phyloP scores from a whole-genome alignment of 2,329 filamentous ascomycete species.

The Fusarium redolens region DNA sequence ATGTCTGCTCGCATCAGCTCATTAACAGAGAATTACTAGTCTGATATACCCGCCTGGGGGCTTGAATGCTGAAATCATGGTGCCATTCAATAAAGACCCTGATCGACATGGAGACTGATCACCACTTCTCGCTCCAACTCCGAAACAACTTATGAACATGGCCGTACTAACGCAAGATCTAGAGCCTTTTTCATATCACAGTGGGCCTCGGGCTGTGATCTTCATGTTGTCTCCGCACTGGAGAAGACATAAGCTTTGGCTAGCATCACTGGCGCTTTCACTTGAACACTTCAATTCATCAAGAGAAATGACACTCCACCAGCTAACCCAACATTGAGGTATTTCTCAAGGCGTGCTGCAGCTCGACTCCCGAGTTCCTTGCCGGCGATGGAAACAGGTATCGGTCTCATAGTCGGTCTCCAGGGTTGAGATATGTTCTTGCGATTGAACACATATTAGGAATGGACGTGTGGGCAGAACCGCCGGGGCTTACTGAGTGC shows the following conservation, averaged over 20 bases:
- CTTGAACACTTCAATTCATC: conserved; percentile 3
- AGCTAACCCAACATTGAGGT: background rate
- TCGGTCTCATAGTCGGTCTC: background rate
- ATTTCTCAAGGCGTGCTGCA: background rate
- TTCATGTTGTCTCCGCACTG: conserved; percentile 19
- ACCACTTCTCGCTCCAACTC: background rate
- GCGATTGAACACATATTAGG: background rate
- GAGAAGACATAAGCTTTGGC: conserved; percentile 31
- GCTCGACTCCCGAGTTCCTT: conserved; percentile 20
- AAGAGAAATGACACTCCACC: conserved; percentile 4
- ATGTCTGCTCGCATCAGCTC: conserved; percentile 1
- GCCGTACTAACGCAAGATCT: background rate
- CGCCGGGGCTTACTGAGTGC: background rate
- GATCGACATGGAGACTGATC: conserved; percentile 25
- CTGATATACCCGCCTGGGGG: conserved; percentile 7
- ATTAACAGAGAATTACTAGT: conserved; percentile 2
- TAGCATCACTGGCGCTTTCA: conserved; percentile 17
- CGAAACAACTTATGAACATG: background rate
- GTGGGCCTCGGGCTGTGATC: background rate
- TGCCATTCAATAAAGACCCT: conserved; percentile 27
- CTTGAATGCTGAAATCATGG: background rate
- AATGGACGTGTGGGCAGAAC: conserved; percentile 3
- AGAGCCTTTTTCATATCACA: background rate
- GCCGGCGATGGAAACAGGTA: background rate
- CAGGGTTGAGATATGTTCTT: background rate